phyloP scores from a whole-genome alignment of 2,329 filamentous ascomycete species.

The Escovopsis sp. region DNA sequence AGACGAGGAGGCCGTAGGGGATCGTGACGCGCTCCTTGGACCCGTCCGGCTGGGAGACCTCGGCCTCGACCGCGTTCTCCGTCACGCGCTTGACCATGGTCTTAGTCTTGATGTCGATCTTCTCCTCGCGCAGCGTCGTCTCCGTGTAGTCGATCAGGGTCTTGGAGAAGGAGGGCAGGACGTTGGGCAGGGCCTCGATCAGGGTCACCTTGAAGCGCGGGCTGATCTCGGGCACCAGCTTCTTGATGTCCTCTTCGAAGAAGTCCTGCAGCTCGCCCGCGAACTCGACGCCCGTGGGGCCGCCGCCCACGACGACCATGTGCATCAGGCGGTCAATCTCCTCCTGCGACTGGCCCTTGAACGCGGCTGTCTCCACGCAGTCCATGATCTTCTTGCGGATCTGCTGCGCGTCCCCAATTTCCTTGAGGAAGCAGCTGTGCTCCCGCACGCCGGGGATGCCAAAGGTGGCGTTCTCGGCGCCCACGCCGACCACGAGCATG shows the following conservation, averaged over 20 bases:
- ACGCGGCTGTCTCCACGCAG: conserved; percentile 93
- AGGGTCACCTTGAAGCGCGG: conserved; percentile 94
- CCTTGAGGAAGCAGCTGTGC: conserved; percentile 95
- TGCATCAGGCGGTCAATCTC: conserved; percentile 90
- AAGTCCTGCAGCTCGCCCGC: conserved; percentile 97
- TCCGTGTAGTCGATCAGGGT: conserved; percentile 99
- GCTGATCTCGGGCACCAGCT: conserved; percentile 91
- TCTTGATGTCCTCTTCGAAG: conserved; percentile 95
- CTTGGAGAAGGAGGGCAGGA: conserved; percentile 96
- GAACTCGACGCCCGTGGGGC: conserved; percentile 94
- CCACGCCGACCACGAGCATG: conserved; percentile 94
- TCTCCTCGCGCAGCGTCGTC: conserved; percentile 97
- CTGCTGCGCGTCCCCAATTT: conserved; percentile 87
- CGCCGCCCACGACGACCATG: conserved; percentile 92
- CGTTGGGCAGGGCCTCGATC: conserved; percentile 91
- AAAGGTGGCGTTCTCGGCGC: conserved; percentile 96
- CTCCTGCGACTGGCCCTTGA: conserved; percentile 83
- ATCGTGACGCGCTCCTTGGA: conserved; percentile 68
- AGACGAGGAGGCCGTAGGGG: conserved; percentile 90
- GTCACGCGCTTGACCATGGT: conserved; percentile 98
- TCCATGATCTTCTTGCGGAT: conserved; percentile 99
- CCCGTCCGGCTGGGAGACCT: conserved; percentile 67
- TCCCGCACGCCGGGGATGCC: conserved; percentile 92
- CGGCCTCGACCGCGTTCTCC: conserved; percentile 82
- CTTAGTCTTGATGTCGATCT: conserved; percentile 94